A percentile compares a stretch with the other conserved stretches of the same genome.
phyloP scores from a whole-genome alignment of 2,329 filamentous ascomycete genomes.

The Diatrype stigma region DNA sequence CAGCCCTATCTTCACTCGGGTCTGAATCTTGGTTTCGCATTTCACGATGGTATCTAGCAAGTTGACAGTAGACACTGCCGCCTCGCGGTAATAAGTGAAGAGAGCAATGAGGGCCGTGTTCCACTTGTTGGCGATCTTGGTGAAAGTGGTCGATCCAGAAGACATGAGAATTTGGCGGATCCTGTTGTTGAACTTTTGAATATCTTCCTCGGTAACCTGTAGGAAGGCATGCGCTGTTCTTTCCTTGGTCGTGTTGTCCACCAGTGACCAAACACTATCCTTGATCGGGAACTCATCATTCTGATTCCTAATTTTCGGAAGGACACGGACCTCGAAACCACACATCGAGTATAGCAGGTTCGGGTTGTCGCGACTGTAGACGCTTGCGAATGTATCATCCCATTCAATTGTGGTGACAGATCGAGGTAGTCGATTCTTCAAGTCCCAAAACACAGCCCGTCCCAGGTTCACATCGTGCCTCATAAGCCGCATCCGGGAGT shows the following conservation, averaged over 20 bases:
- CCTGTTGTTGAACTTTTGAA: slow-evolving; percentile 98
- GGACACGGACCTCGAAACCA: slow-evolving; percentile 92
- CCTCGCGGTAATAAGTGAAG: slow-evolving; percentile 98
- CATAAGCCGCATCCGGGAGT: slow-evolving; percentile 97
- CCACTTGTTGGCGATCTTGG: slow-evolving; percentile 99
- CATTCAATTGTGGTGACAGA: slow-evolving; percentile 97
- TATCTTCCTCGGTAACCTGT: slow-evolving; percentile 95
- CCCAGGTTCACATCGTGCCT: slow-evolving; percentile 97
- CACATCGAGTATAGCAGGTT: slow-evolving; percentile 97
- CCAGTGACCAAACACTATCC: slow-evolving; percentile 96
- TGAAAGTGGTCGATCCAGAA: slow-evolving; percentile 98
- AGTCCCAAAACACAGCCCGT: slow-evolving; percentile 95
- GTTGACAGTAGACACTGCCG: slow-evolving; percentile 90
- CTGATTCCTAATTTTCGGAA: slow-evolving; percentile 91
- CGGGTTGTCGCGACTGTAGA: slow-evolving; percentile 96
- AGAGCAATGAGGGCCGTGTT: slow-evolving; percentile 95
- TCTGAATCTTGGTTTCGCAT: slow-evolving; percentile 99
- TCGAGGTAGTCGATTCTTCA: slow-evolving; percentile 92
- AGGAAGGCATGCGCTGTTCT: slow-evolving; percentile 95
- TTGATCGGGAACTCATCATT: slow-evolving; percentile 97
- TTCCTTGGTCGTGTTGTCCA: slow-evolving; percentile 95
- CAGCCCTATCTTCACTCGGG: slow-evolving; percentile 93
- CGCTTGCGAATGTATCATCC: slow-evolving; percentile 97
- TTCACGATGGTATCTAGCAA: slow-evolving; percentile 97
- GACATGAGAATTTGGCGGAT: slow-evolving; percentile 99